Evolutionary conservation across 2,329 filamentous ascomycete genomes (phyloP).

Genomic region (Ascochyta pisi): DNA sequence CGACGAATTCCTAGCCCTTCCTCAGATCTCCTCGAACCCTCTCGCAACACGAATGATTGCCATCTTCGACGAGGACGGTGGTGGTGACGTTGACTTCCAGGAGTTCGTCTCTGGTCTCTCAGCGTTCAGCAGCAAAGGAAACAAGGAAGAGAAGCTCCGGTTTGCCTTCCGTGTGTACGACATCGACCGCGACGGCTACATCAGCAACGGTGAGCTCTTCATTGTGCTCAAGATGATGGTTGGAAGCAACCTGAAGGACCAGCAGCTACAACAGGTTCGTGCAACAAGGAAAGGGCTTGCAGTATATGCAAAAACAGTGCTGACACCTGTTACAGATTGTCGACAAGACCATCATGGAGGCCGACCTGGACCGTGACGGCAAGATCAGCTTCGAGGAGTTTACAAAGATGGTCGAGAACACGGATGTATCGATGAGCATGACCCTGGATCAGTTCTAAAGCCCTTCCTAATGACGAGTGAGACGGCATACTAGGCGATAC

Average conservation of each 20-base stretch:
- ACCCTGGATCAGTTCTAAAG: constrained; percentile 63
- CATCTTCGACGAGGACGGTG: constrained; percentile 98
- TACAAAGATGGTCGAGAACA: constrained; percentile 97
- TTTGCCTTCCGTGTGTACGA: constrained; percentile 99
- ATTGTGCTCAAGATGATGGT: constrained; percentile 99
- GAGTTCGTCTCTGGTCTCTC: constrained; percentile 96
- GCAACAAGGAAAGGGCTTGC: not conserved
- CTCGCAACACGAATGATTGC: constrained; percentile 98
- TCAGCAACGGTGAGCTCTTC: constrained; percentile 98
- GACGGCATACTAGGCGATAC: constrained; percentile 22
- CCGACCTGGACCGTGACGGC: constrained; percentile 91
- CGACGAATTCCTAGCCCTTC: constrained; percentile 95
- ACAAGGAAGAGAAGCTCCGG: constrained; percentile 97
- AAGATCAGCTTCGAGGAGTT: constrained; percentile 99
- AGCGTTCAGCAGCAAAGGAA: constrained; percentile 96
- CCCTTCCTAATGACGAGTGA: constrained; percentile 17
- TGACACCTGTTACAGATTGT: constrained; percentile 70
- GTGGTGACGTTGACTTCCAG: constrained; percentile 97
- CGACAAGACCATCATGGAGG: constrained; percentile 99
- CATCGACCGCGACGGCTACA: constrained; percentile 97
- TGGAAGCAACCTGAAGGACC: constrained; percentile 97
- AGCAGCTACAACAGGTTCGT: constrained; percentile 84
- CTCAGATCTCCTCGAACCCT: constrained; percentile 97
- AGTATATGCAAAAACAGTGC: not conserved
- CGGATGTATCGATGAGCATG: constrained; percentile 74